phyloP scores from a whole-genome alignment of 371 early-diverging fungal genomes.

The Lichtheimia hyalospora region DNA sequence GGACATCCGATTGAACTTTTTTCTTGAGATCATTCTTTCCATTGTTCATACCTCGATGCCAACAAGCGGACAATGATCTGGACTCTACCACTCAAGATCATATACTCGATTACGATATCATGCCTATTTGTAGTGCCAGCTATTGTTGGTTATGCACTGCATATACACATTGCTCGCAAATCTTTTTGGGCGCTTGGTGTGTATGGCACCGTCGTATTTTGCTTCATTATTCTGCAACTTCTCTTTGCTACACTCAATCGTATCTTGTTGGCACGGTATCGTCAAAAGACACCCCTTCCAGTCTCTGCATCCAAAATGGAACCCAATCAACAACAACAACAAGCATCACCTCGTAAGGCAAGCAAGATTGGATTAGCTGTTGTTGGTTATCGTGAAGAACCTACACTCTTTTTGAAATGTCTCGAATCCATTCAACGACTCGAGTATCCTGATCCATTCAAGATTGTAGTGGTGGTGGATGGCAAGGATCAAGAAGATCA shows the following conservation, averaged over 20 bases:
- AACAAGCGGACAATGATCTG: slow-evolving; percentile 19
- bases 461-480: slow-evolving; percentile 59
- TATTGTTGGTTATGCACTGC: slow-evolving; percentile 41
- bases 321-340: slow-evolving; percentile 5
- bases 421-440: slow-evolving; percentile 52
- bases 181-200: slow-evolving; percentile 43
- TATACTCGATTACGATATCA: slow-evolving; percentile 41
- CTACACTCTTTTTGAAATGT: slow-evolving; percentile 53
- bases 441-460: slow-evolving; percentile 54
- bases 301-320: slow-evolving; percentile 2
- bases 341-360: slow-evolving; percentile 14
- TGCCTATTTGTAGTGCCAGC: slow-evolving; percentile 47
- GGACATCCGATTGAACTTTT: no score
- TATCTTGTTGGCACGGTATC: slow-evolving; percentile 16
- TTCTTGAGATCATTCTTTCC: background rate
- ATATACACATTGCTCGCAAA: slow-evolving; percentile 23
- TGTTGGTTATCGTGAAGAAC: slow-evolving; percentile 68
- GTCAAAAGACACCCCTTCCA: slow-evolving; percentile 2
- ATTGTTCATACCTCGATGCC: background rate
- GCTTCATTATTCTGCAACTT: slow-evolving; percentile 39
- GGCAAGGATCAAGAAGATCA: slow-evolving; percentile 59
- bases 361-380: slow-evolving; percentile 48
- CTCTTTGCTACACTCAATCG: slow-evolving; percentile 46
- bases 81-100: slow-evolving; percentile 40
- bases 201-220: slow-evolving; percentile 44